Percentiles rank a stretch among this genome's conserved stretches.
These are phyloP conservation scores for Lepiota subincarnata DNA, from an alignment of 768 basidiomycete species.

Conservation along the genomic window DNA sequence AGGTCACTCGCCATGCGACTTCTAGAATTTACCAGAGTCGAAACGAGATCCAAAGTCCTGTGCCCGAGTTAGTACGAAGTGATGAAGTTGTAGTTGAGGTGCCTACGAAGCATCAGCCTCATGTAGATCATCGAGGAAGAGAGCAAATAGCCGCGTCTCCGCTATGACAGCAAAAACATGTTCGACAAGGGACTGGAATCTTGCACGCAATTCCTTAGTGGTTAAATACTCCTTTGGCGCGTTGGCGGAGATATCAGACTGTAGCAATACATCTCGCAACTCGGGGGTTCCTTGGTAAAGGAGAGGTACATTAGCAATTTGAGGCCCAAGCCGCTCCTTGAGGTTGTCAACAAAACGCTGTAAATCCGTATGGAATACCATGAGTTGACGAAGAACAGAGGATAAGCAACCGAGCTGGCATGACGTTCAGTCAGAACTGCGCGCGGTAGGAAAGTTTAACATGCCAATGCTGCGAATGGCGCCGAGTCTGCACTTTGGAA, in stretches of 20 bases:
- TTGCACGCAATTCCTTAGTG: slow-evolving; percentile 57
- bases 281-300: slow-evolving; percentile 71
- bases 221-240: slow-evolving; percentile 51
- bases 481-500: slow-evolving; percentile 63
- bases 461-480: slow-evolving; percentile 63
- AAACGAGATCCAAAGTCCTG: slow-evolving; percentile 64
- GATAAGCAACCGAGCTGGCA: slow-evolving; percentile 61
- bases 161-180: slow-evolving; percentile 66
- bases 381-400: slow-evolving; percentile 67
- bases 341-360: slow-evolving; percentile 60
- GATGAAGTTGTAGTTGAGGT: neutral
- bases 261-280: slow-evolving; percentile 54
- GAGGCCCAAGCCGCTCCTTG: slow-evolving; percentile 61
- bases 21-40: slow-evolving; percentile 58
- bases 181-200: slow-evolving; percentile 69
- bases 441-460: slow-evolving; percentile 12
- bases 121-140: slow-evolving; percentile 73
- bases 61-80: slow-evolving; percentile 3
- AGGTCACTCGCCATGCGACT: slow-evolving; percentile 52
- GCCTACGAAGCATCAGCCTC: slow-evolving; percentile 67
- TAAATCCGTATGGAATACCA: slow-evolving; percentile 68
- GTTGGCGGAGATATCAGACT: slow-evolving; percentile 50
- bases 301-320: slow-evolving; percentile 63
- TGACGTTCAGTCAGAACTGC: slow-evolving; percentile 7
- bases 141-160: slow-evolving; percentile 64